These are phyloP conservation scores for Solanum clarkiae DNA, from an alignment of 257 asterid genomes.

Conservation along the genomic window DNA sequence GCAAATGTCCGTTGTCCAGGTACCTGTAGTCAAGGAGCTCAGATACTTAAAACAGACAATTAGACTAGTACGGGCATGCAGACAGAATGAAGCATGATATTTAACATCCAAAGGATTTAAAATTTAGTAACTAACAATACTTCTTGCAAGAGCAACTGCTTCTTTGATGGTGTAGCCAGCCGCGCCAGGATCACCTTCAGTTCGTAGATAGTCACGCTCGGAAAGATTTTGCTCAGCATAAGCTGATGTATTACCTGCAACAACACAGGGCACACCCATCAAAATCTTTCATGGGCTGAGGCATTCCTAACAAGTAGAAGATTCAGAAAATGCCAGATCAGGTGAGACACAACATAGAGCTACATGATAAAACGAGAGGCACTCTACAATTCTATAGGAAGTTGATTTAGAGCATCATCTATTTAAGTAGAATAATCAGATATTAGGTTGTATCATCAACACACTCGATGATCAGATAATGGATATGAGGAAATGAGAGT, in stretches of 20 bases:
- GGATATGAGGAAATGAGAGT: not conserved
- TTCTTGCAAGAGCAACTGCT: slow-evolving; percentile 74
- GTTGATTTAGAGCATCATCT: not conserved
- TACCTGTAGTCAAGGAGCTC: slow-evolving; percentile 39
- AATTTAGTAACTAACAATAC: slow-evolving; percentile 54
- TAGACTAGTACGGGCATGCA: not conserved
- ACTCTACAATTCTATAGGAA: not conserved
- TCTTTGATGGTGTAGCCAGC: slow-evolving; percentile 89
- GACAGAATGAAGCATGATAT: slow-evolving; percentile 1
- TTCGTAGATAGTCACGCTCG: slow-evolving; percentile 76
- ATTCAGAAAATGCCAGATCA: not conserved
- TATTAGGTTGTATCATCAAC: not conserved
- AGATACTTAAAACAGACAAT: not conserved
- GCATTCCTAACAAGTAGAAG: not conserved
- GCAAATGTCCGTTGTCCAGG: slow-evolving; percentile 92
- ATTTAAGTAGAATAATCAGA: not conserved
- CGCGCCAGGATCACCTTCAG: slow-evolving; percentile 97
- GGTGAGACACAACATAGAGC: not conserved
- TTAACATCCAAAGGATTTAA: not conserved
- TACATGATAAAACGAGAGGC: not conserved
- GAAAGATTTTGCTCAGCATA: slow-evolving; percentile 36
- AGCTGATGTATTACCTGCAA: slow-evolving; percentile 31
- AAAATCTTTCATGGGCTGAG: not conserved
- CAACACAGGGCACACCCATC: slow-evolving; percentile 3
- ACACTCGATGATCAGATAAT: not conserved